A percentile compares a stretch with the other conserved stretches of the same genome.
phyloP scores from a whole-genome alignment of 2,329 filamentous ascomycete genomes.

The Phaeosphaeria sp. region DNA sequence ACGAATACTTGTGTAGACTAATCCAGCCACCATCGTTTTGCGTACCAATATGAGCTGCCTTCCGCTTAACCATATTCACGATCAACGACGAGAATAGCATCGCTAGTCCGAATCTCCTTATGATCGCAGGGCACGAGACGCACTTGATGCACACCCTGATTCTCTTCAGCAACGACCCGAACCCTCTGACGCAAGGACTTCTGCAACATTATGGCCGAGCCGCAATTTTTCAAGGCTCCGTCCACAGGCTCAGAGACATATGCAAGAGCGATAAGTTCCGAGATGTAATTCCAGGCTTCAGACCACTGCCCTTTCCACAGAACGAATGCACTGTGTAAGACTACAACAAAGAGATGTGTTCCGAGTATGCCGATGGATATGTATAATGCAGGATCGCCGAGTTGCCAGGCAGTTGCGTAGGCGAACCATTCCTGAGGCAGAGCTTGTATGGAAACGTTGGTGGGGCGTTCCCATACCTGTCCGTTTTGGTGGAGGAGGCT shows the following conservation, averaged over 20 bases:
- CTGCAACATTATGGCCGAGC: conserved; percentile 4
- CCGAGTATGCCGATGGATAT: conserved; percentile 3
- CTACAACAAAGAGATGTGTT: not conserved
- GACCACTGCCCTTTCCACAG: not conserved
- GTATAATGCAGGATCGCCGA: conserved; percentile 1
- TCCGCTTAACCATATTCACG: not conserved
- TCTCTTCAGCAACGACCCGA: conserved; percentile 2
- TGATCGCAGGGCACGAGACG: not conserved
- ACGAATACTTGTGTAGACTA: too few species aligned
- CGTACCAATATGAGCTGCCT: not conserved
- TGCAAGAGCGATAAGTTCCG: conserved; percentile 4
- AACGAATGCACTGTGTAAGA: conserved; percentile 1
- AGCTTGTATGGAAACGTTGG: not conserved
- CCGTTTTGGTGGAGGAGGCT: not conserved
- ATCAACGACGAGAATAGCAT: not conserved
- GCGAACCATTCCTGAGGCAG: conserved; percentile 5
- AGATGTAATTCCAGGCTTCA: conserved; percentile 4
- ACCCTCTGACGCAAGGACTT: conserved; percentile 2
- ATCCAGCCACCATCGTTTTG: too few species aligned
- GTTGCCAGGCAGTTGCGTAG: conserved; percentile 4
- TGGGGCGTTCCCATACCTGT: conserved; percentile 1
- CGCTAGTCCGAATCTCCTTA: not conserved
- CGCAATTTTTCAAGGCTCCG: conserved; percentile 2
- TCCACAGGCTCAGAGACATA: not conserved
- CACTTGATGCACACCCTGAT: not conserved